phyloP scores from a whole-genome alignment of 2,329 filamentous ascomycete genomes.

The Fusarium acutatum region DNA sequence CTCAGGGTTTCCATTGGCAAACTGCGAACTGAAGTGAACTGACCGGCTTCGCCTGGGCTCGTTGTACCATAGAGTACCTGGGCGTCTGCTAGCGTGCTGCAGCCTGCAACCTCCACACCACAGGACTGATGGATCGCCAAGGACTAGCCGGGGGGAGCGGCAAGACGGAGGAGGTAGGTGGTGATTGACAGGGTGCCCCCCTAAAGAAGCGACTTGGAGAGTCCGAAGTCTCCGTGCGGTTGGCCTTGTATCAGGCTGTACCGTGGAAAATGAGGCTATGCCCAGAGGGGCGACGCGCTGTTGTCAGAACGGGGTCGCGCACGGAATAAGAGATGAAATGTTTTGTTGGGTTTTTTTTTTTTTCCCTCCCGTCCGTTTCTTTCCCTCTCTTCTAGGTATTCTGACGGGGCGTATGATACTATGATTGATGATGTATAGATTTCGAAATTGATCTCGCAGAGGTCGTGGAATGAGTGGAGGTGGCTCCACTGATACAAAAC shows the following conservation, averaged over 20 bases:
- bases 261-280: conserved; percentile 27
- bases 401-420: background rate
- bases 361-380: background rate
- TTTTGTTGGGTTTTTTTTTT: conserved; percentile 1
- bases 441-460: background rate
- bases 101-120: conserved; percentile 39
- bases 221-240: conserved; percentile 31
- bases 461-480: conserved; percentile 1
- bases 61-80: conserved; percentile 33
- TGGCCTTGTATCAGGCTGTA: conserved; percentile 9
- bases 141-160: conserved; percentile 36
- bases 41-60: conserved; percentile 14
- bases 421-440: background rate
- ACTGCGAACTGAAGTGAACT: conserved; percentile 16
- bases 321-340: conserved; percentile 13
- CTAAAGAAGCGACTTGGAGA: conserved; percentile 13
- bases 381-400: background rate
- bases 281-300: conserved; percentile 14
- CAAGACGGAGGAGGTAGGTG: conserved; percentile 17
- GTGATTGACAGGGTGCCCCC: conserved; percentile 32
- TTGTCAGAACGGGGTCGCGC: conserved; percentile 26
- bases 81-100: conserved; percentile 27
- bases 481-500: conserved; percentile 11
- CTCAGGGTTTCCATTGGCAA: conserved; percentile 28
- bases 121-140: conserved; percentile 35